Percentiles rank a stretch among this genome's conserved stretches.
Conservation (phyloP, 192 early-diverging fungal species). For the Backusella mclennaniae region DNA sequence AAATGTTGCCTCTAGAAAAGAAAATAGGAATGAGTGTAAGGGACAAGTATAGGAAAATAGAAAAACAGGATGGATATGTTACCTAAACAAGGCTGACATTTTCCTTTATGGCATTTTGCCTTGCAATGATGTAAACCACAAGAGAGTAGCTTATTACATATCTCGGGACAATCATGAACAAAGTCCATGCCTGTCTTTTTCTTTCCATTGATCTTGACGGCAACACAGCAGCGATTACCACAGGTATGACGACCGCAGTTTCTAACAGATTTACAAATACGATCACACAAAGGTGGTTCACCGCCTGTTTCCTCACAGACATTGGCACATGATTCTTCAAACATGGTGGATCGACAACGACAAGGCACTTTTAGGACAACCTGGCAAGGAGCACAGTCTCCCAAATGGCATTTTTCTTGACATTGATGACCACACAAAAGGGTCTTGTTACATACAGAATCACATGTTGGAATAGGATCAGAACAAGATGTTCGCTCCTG, state of each 20-base stretch:
- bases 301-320: conserved; percentile 39
- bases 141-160: conserved; percentile 71
- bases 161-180: conserved; percentile 60
- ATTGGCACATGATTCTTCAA: conserved; percentile 45
- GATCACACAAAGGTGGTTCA: conserved; percentile 56
- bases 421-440: conserved; percentile 66
- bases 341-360: conserved; percentile 57
- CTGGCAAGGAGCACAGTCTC: conserved; percentile 63
- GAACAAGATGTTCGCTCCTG: conserved; percentile 40
- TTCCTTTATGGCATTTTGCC: conserved; percentile 73
- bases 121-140: conserved; percentile 84
- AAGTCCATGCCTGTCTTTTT: conserved; percentile 12
- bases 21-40: neutral
- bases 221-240: conserved; percentile 62
- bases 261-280: conserved; percentile 57
- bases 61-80: neutral
- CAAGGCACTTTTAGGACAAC: conserved; percentile 52
- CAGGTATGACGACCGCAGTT: conserved; percentile 77
- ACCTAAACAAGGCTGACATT: conserved; percentile 72
- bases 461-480: conserved; percentile 63
- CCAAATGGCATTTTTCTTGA: conserved; percentile 56
- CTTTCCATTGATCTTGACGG: conserved; percentile 32
- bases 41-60: neutral
- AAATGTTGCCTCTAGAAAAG: conserved; percentile 63
- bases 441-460: conserved; percentile 53